Evolutionary conservation across 176 grass and related monocot genomes (phyloP), one percentile per base, ranked within the genome.

Genomic region (Rhynchospora tenuis): DNA sequence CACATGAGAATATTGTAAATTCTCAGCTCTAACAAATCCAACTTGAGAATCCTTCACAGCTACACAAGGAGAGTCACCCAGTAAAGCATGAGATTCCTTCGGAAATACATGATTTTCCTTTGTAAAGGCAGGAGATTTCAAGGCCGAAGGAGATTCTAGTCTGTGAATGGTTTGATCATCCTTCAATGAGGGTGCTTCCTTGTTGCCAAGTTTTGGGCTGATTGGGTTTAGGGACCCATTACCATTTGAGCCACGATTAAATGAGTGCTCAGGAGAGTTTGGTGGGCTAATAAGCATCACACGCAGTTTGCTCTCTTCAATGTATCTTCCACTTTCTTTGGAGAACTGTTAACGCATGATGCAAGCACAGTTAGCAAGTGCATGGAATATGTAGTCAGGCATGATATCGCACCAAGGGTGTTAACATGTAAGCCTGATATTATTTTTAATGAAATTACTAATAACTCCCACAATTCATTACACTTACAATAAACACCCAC

Each of bases 301-400:
- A 79, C 85, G 89, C 83, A 99, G 76, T 93, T 99, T 99, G 64
- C 88, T 99, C 88, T 95, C 96, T 84, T 99, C 93, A 38, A 99
- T 95, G 69, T 92, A 93, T 86, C 83, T 86, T 56, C 91, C 91
- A 85, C 64, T 93, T 89, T 93, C 93, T 85, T 93, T 99, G 56
- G 93, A 95, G 83, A 99, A 99, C 96, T 99, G 88, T 59, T 10
- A 75, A 56, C 24, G 55, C 48, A 33, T 56, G 13, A 31, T 17
- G 73, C 73, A 77, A 56, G 73, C 73, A 77, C 73, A 55, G 14
- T 76, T 54, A 54, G 55, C 10, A 76, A 55, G 23, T 52, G 48
- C 48, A 55, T 19, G 54, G 24, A 38, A 38, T 4, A 38, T 38
- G 33, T 38, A 38, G 33, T 38, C 33, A 38, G 33, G 33, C 33